Evolutionary conservation across 2,329 filamentous ascomycete species (phyloP).

Genomic region (Colletotrichum tofieldiae): DNA sequence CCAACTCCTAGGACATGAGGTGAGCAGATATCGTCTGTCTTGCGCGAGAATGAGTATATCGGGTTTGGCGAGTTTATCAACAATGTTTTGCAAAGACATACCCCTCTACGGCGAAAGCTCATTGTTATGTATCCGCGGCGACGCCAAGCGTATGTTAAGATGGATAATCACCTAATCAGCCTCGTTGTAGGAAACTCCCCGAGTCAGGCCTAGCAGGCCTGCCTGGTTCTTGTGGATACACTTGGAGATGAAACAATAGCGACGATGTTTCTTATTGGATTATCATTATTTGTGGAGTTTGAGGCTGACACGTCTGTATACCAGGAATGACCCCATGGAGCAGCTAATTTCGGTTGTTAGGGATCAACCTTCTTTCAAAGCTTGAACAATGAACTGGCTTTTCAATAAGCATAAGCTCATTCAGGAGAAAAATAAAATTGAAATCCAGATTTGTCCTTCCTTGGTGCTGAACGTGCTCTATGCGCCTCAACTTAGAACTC

Average conservation of each 20-base stretch:
- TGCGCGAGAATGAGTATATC: neutral
- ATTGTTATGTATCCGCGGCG: too few relatives aligned
- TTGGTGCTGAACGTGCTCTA: neutral
- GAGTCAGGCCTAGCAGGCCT: slow-evolving; percentile 14
- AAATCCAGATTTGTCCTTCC: neutral
- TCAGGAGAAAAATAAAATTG: neutral
- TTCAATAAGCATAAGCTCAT: neutral
- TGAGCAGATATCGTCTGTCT: neutral
- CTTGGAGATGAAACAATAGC: neutral
- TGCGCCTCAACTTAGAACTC: neutral
- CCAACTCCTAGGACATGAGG: neutral
- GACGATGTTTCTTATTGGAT: slow-evolving; percentile 6
- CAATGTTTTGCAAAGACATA: neutral
- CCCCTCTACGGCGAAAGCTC: too few relatives aligned
- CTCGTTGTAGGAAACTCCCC: neutral
- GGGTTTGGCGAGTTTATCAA: neutral
- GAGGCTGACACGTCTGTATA: slow-evolving; percentile 5
- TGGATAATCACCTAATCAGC: slow-evolving; percentile 2
- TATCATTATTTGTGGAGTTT: neutral
- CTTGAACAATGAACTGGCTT: slow-evolving; percentile 1
- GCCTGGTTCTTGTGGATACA: slow-evolving; percentile 5
- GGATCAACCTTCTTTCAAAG: slow-evolving; percentile 20
- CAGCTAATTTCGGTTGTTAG: slow-evolving; percentile 27
- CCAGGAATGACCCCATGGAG: neutral
- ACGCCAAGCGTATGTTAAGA: neutral